phyloP scores from a whole-genome alignment of 2,329 filamentous ascomycete genomes.

The Xylariomycetidae sp. region DNA sequence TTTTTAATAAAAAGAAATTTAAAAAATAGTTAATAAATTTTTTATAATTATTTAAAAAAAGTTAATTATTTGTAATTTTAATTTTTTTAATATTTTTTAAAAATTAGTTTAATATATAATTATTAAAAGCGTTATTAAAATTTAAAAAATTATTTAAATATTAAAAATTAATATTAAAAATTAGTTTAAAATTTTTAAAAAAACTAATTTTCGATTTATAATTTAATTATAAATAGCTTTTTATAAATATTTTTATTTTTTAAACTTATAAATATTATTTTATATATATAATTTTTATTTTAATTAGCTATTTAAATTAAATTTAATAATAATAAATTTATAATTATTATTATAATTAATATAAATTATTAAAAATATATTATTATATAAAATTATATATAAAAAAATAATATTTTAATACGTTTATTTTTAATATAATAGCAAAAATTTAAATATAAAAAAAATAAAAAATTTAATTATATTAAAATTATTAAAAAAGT shows the following conservation, averaged over 20 bases:
- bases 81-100: too few relatives aligned
- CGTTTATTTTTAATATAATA: too few relatives aligned
- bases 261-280: background rate
- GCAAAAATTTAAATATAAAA: too few relatives aligned
- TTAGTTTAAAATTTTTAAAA: background rate
- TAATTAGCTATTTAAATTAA: background rate
- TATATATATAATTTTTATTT: conserved; percentile 1
- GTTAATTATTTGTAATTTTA: conserved; percentile 1
- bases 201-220: background rate
- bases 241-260: background rate
- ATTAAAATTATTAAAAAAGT: conserved; percentile 2
- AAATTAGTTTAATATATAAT: background rate
- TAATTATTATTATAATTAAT: background rate
- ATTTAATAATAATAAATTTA: too few relatives aligned
- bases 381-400: background rate
- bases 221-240: background rate
- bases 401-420: background rate
- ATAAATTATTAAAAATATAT: background rate
- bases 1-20: conserved; percentile 2
- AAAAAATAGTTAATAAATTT: conserved; percentile 1
- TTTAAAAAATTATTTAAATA: background rate
- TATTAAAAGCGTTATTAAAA: background rate
- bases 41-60: conserved; percentile 1
- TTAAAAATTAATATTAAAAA: background rate
- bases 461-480: too few relatives aligned